Percentiles rank a stretch among this genome's conserved stretches.
These are phyloP conservation scores for Rhizopus microsporus DNA, from an alignment of 371 early-diverging fungal genomes.

Conservation along the genomic window DNA sequence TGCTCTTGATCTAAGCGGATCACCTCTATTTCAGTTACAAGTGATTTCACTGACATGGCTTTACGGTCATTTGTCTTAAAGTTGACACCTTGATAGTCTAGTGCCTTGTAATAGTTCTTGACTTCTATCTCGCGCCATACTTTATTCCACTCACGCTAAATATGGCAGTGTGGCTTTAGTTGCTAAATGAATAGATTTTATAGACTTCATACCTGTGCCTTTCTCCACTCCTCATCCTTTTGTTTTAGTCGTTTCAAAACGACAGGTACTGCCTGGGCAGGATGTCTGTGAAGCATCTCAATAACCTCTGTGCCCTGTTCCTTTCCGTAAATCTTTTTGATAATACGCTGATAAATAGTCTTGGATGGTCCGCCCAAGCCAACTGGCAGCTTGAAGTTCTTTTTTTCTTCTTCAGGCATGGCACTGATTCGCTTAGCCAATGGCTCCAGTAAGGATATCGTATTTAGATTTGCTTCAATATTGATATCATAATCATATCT, in stretches of 20 bases:
- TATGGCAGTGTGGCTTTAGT: constrained; percentile 56
- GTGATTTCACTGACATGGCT: constrained; percentile 68
- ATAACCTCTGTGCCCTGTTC: constrained; percentile 87
- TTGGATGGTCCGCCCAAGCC: constrained; percentile 85
- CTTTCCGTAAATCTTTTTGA: constrained; percentile 89
- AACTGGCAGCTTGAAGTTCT: constrained; percentile 66
- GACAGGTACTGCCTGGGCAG: constrained; percentile 91
- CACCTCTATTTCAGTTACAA: constrained; percentile 85
- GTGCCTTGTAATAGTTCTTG: constrained; percentile 95
- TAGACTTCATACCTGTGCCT: constrained; percentile 12
- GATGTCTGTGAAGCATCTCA: constrained; percentile 88
- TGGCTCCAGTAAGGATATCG: constrained; percentile 89
- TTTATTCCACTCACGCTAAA: constrained; percentile 83
- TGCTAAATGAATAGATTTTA: background rate
- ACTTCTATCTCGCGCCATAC: constrained; percentile 94
- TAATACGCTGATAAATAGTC: constrained; percentile 80
- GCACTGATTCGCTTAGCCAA: constrained; percentile 66
- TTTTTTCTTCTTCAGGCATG: constrained; percentile 80
- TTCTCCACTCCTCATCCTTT: constrained; percentile 96
- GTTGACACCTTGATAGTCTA: constrained; percentile 92
- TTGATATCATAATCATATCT: constrained; percentile 89
- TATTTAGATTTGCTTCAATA: constrained; percentile 90
- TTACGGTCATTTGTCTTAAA: constrained; percentile 90
- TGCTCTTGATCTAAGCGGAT: constrained; percentile 56
- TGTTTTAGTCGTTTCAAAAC: constrained; percentile 94